Percentiles rank a stretch among this genome's conserved stretches.
phyloP scores from a whole-genome alignment of 345 rosid species.

The Rhodomyrtus tomentosa region DNA sequence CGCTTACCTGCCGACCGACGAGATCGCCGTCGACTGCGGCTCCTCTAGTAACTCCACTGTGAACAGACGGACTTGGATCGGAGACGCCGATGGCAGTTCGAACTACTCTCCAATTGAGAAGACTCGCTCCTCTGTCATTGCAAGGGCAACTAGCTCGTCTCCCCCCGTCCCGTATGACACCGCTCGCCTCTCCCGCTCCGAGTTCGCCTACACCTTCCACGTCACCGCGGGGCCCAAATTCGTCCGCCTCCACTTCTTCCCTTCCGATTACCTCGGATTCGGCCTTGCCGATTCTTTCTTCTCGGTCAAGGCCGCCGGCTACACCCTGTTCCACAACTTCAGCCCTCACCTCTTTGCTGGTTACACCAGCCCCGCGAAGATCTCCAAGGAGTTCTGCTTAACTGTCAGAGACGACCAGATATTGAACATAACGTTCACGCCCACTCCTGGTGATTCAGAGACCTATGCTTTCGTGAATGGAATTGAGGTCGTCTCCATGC shows the following conservation, averaged over 20 bases:
- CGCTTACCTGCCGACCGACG: neutral
- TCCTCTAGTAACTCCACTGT: neutral
- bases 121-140: neutral
- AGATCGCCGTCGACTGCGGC: slow-evolving; percentile 1
- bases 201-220: slow-evolving; percentile 17
- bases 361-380: neutral
- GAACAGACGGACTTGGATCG: slow-evolving; percentile 1
- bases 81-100: neutral
- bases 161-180: slow-evolving; percentile 4
- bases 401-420: neutral
- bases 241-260: slow-evolving; percentile 17
- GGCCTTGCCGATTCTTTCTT: neutral
- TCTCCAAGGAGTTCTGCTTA: neutral
- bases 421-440: slow-evolving; percentile 20
- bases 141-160: neutral
- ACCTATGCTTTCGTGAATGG: slow-evolving; percentile 25
- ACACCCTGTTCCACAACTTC: slow-evolving; percentile 13
- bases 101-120: neutral
- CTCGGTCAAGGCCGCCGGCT: slow-evolving; percentile 7
- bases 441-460: neutral
- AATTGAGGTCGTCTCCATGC: slow-evolving; percentile 31
- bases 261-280: neutral
- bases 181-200: slow-evolving; percentile 5
- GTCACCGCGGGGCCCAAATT: slow-evolving; percentile 17
- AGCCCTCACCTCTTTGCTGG: slow-evolving; percentile 7